phyloP scores from a whole-genome alignment of 306 rosid genomes.

The Senna tora region DNA sequence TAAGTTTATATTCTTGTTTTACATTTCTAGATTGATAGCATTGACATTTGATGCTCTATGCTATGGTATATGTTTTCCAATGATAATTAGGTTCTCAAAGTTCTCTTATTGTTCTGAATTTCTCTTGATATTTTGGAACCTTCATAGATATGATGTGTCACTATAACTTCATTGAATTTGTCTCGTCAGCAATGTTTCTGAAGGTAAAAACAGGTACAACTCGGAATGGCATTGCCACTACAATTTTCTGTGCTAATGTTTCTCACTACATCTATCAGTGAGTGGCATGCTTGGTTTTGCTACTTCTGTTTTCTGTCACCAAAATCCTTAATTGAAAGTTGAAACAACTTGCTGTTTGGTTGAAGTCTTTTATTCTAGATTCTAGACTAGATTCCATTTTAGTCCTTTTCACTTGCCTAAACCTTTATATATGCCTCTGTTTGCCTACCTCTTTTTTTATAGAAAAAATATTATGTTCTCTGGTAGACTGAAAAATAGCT shows the following conservation, averaged over 20 bases:
- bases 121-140: neutral
- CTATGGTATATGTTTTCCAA: neutral
- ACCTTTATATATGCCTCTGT: too few relatives aligned
- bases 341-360: neutral
- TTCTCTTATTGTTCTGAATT: neutral
- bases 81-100: neutral
- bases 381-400: neutral
- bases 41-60: constrained; percentile 13
- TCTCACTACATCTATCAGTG: too few relatives aligned
- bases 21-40: too few relatives aligned
- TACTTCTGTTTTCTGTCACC: too few relatives aligned
- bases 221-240: neutral
- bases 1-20: constrained; percentile 8
- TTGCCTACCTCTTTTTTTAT: too few relatives aligned
- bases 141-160: neutral
- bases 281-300: too few relatives aligned
- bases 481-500: too few relatives aligned
- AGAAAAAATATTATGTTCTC: too few relatives aligned
- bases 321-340: neutral
- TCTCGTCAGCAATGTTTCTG: neutral
- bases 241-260: too few relatives aligned
- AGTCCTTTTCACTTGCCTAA: neutral
- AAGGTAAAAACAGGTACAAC: neutral
- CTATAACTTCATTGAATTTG: neutral
- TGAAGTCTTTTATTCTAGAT: neutral